phyloP scores from a whole-genome alignment of 768 basidiomycete genomes.

The Tephrocybe sp. region DNA sequence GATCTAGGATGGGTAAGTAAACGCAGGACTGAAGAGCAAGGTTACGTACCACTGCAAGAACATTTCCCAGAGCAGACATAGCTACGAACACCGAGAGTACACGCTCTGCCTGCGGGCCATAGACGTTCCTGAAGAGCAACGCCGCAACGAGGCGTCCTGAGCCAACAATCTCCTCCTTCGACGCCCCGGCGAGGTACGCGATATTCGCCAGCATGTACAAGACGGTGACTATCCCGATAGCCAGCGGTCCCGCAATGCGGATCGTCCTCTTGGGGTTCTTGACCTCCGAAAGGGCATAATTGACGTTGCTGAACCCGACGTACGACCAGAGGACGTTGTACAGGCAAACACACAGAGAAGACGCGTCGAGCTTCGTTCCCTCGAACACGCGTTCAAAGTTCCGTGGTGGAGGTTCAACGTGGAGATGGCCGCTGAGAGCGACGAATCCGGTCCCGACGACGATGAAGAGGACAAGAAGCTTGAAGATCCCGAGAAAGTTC shows the following conservation, averaged over 20 bases:
- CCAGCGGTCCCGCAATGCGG: slow-evolving; percentile 63
- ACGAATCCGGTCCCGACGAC: slow-evolving; percentile 47
- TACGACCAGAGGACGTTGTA: slow-evolving; percentile 50
- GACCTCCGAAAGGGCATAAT: slow-evolving; percentile 67
- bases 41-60: slow-evolving; percentile 41
- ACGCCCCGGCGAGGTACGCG: slow-evolving; percentile 68
- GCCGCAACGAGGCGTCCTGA: slow-evolving; percentile 65
- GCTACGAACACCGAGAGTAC: slow-evolving; percentile 20
- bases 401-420: slow-evolving; percentile 22
- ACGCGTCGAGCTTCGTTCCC: slow-evolving; percentile 37
- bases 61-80: slow-evolving; percentile 52
- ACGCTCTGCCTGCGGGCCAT: slow-evolving; percentile 52
- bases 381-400: slow-evolving; percentile 31
- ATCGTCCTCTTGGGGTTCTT: slow-evolving; percentile 62
- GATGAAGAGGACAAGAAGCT: slow-evolving; percentile 45
- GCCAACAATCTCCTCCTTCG: slow-evolving; percentile 59
- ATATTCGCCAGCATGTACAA: slow-evolving; percentile 64
- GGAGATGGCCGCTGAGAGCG: slow-evolving; percentile 32
- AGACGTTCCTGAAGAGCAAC: slow-evolving; percentile 66
- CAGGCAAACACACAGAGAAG: slow-evolving; percentile 44
- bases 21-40: neutral
- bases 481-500: slow-evolving; percentile 57
- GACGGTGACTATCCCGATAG: slow-evolving; percentile 50
- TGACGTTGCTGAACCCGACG: slow-evolving; percentile 65
- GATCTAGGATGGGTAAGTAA: slow-evolving; percentile 11